Conservation (phyloP, 495 filamentous ascomycete genomes). For the Penicillium fimorum region DNA sequence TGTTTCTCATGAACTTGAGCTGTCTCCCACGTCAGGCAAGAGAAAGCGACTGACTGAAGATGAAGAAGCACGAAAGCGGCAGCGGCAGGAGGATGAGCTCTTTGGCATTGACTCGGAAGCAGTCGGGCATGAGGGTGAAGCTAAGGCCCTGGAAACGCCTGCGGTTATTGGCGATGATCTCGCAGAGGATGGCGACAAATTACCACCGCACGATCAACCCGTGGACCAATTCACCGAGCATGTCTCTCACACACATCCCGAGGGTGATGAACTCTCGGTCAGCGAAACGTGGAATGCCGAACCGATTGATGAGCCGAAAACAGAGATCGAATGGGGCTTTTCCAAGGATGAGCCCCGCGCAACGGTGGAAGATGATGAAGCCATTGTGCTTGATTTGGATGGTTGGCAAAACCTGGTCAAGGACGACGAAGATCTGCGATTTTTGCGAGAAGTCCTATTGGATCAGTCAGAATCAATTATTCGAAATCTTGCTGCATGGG, state of each 20-base stretch:
- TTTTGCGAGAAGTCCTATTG: constrained; percentile 51
- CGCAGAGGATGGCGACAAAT: constrained; percentile 3
- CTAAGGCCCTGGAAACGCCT: constrained; percentile 1
- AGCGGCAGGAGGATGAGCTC: constrained; percentile 76
- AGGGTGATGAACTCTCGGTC: constrained; percentile 31
- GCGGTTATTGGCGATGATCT: constrained; percentile 5
- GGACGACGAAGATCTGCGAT: constrained; percentile 73
- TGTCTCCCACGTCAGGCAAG: constrained; percentile 58
- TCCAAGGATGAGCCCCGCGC: constrained; percentile 60
- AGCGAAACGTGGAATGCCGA: constrained; percentile 19
- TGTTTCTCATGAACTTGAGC: constrained; percentile 12
- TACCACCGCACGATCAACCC: constrained; percentile 7
- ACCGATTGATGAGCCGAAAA: constrained; percentile 30
- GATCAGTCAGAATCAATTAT: constrained; percentile 51
- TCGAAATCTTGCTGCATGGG: constrained; percentile 71
- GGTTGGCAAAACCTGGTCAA: constrained; percentile 77
- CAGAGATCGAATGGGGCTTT: constrained; percentile 58
- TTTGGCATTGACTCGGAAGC: constrained; percentile 50
- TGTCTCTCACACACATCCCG: not conserved
- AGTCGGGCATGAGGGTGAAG: constrained; percentile 12
- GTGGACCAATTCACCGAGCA: constrained; percentile 1
- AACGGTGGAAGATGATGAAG: constrained; percentile 66
- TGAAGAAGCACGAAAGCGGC: constrained; percentile 63
- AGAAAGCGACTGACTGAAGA: constrained; percentile 65
- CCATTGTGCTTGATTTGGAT: constrained; percentile 66